These are phyloP conservation scores for Paraphysoderma sedebokerense DNA, from an alignment of 371 early-diverging fungal genomes.

Conservation along the genomic window DNA sequence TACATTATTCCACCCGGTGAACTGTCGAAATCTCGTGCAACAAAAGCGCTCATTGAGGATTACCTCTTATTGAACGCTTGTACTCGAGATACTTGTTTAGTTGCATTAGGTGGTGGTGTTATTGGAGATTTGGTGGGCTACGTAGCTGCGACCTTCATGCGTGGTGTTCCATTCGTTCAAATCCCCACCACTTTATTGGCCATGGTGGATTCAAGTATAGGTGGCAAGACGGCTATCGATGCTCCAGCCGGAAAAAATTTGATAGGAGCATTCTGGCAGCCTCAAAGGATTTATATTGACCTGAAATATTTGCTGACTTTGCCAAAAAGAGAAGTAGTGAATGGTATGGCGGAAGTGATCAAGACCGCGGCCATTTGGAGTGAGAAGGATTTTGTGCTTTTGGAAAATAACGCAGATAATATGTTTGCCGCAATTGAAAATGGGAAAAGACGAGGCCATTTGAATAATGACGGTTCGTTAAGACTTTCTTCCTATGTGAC, in stretches of 20 bases:
- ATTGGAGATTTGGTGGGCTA: slow-evolving; percentile 91
- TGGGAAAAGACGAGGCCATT: slow-evolving; percentile 2
- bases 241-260: slow-evolving; percentile 90
- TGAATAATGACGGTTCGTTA: no score
- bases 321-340: slow-evolving; percentile 82
- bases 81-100: slow-evolving; percentile 81
- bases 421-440: slow-evolving; percentile 35
- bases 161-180: slow-evolving; percentile 84
- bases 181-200: slow-evolving; percentile 91
- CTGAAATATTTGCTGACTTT: slow-evolving; percentile 66
- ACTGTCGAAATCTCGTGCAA: slow-evolving; percentile 66
- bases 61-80: slow-evolving; percentile 68
- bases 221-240: slow-evolving; percentile 95
- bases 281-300: slow-evolving; percentile 82
- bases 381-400: slow-evolving; percentile 64
- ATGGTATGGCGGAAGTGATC: slow-evolving; percentile 95
- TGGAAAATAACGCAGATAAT: slow-evolving; percentile 69
- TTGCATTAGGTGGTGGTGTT: slow-evolving; percentile 94
- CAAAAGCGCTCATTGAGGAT: slow-evolving; percentile 80
- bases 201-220: slow-evolving; percentile 95
- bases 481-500: background rate
- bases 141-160: slow-evolving; percentile 95
- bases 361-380: slow-evolving; percentile 93
- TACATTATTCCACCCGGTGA: slow-evolving; percentile 83
- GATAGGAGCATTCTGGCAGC: slow-evolving; percentile 95